These are phyloP conservation scores for Penicillium paradoxum DNA, from an alignment of 495 filamentous ascomycete genomes.

Conservation along the genomic window DNA sequence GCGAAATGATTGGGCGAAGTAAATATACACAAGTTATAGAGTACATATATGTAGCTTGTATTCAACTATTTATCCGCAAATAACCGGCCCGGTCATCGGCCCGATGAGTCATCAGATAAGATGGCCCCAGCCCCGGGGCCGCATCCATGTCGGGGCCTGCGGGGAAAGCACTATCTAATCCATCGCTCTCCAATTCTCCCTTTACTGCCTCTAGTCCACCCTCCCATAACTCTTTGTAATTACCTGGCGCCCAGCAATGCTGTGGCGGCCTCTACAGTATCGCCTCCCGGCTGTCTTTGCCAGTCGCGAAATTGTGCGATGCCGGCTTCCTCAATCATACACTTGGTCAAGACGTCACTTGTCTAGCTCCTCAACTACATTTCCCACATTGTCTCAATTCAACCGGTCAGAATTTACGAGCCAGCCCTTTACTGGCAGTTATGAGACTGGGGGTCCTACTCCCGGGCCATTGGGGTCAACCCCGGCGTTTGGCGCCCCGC, in stretches of 20 bases:
- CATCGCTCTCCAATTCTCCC: conserved; percentile 1
- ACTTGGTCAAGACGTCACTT: conserved; percentile 15
- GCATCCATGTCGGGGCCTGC: conserved; percentile 11
- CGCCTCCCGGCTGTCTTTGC: conserved; percentile 14
- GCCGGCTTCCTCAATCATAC: conserved; percentile 9
- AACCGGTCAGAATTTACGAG: conserved; percentile 58
- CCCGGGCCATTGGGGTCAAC: conserved; percentile 53
- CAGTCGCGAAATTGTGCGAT: conserved; percentile 15
- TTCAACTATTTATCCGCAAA: background rate
- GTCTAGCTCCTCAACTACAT: conserved; percentile 31
- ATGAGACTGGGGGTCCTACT: conserved; percentile 66
- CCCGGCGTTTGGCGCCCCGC: conserved; percentile 58
- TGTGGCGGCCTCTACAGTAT: conserved; percentile 19
- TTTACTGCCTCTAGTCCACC: background rate
- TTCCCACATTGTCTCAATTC: conserved; percentile 48
- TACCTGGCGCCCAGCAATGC: conserved; percentile 13
- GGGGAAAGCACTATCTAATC: conserved; percentile 26
- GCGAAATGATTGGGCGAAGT: too few species aligned
- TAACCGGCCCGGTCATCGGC: background rate
- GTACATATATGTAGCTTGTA: too few species aligned
- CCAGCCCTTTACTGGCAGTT: conserved; percentile 67
- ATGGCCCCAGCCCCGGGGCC: conserved; percentile 4
- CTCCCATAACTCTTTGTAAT: background rate
- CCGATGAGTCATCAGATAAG: conserved; percentile 29
- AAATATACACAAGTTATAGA: too few species aligned